Conservation (phyloP, 768 basidiomycete genomes). For the Hebeloma cylindrosporum region DNA sequence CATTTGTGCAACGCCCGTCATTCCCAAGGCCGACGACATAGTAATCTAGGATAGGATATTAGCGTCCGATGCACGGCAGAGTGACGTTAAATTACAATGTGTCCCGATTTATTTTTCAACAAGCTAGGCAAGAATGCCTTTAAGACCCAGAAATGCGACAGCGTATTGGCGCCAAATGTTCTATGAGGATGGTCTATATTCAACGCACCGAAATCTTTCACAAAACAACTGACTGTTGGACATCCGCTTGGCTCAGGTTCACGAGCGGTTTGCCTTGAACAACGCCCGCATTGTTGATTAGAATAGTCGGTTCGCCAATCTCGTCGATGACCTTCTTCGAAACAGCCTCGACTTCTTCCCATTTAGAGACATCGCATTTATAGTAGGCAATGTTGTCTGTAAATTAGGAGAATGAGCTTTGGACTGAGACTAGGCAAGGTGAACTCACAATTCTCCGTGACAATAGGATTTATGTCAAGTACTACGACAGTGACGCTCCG, state of each 20-base stretch:
- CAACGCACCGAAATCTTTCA: too few relatives aligned
- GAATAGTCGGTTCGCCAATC: conserved; percentile 86
- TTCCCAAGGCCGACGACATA: conserved; percentile 71
- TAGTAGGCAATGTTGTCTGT: conserved; percentile 82
- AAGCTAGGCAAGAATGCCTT: conserved; percentile 92
- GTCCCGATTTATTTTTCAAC: conserved; percentile 75
- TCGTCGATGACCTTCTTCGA: conserved; percentile 77
- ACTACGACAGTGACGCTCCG: conserved; percentile 83
- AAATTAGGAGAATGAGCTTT: conserved; percentile 6
- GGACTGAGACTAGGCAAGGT: not conserved
- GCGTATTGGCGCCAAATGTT: conserved; percentile 85
- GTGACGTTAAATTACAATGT: conserved; percentile 59
- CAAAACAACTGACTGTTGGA: conserved; percentile 60
- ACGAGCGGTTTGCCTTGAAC: conserved; percentile 86
- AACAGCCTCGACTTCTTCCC: conserved; percentile 77
- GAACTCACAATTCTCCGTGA: conserved; percentile 70
- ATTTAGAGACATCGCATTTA: conserved; percentile 89
- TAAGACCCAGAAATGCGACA: conserved; percentile 89
- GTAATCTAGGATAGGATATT: conserved; percentile 54
- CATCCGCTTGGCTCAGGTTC: conserved; percentile 74
- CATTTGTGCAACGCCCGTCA: conserved; percentile 73
- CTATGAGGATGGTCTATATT: conserved; percentile 42
- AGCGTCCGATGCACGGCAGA: conserved; percentile 11
- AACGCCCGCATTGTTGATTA: conserved; percentile 95
- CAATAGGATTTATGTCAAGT: conserved; percentile 77